phyloP scores from a whole-genome alignment of 2,329 filamentous ascomycete species.

The Hypomyces rosellus region DNA sequence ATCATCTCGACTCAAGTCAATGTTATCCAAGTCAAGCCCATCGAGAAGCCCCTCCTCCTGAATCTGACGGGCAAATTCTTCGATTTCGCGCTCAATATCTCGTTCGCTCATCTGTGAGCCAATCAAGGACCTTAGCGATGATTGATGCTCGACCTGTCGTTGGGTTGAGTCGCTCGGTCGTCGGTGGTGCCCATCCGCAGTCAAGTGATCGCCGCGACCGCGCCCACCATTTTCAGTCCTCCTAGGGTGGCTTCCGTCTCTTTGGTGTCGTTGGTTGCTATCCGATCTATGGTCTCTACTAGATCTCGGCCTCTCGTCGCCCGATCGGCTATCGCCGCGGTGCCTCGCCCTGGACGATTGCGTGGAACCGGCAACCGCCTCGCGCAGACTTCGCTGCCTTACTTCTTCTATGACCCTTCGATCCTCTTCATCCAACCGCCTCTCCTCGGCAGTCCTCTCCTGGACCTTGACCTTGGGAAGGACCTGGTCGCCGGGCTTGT shows the following conservation, averaged over 20 bases:
- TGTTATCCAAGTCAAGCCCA: slow-evolving; percentile 80
- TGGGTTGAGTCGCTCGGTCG: slow-evolving; percentile 42
- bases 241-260: slow-evolving; percentile 16
- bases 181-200: slow-evolving; percentile 28
- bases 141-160: slow-evolving; percentile 77
- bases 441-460: slow-evolving; percentile 47
- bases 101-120: slow-evolving; percentile 70
- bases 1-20: slow-evolving; percentile 78
- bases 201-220: slow-evolving; percentile 30
- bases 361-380: slow-evolving; percentile 47
- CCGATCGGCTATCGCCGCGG: slow-evolving; percentile 31
- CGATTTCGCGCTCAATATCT: slow-evolving; percentile 81
- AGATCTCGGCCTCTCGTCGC: slow-evolving; percentile 24
- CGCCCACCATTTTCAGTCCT: slow-evolving; percentile 21
- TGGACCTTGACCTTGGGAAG: slow-evolving; percentile 54
- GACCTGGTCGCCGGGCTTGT: slow-evolving; percentile 76
- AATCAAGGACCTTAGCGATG: slow-evolving; percentile 77
- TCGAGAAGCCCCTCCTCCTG: slow-evolving; percentile 81
- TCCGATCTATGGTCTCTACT: slow-evolving; percentile 26
- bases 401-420: slow-evolving; percentile 64
- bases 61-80: slow-evolving; percentile 85
- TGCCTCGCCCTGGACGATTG: slow-evolving; percentile 24
- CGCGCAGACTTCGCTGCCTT: slow-evolving; percentile 65
- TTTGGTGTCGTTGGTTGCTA: slow-evolving; percentile 22
- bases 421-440: slow-evolving; percentile 58